Percentiles rank a stretch among this genome's conserved stretches.
Evolutionary conservation across 371 early-diverging fungal species (phyloP).

Genomic region (Mortierella sp.): DNA sequence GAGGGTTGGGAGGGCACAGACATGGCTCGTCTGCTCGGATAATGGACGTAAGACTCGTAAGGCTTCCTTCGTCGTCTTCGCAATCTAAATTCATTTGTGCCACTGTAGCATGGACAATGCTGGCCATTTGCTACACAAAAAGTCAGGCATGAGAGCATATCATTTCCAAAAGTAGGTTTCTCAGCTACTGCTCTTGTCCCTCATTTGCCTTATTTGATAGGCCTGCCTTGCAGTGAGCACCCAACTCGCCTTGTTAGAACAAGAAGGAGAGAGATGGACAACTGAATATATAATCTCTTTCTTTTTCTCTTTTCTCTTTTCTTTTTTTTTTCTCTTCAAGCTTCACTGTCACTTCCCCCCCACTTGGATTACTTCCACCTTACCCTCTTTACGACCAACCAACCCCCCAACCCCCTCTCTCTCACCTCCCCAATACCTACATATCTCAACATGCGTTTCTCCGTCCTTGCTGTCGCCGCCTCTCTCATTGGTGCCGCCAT

Average conservation of each 20-base stretch:
- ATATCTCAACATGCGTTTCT: constrained; percentile 41
- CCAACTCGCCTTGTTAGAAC: not conserved
- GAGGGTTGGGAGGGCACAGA: too few relatives aligned
- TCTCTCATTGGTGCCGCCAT: constrained; percentile 37
- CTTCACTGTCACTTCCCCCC: constrained; percentile 18
- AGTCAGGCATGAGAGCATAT: constrained; percentile 4
- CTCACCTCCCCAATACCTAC: not conserved
- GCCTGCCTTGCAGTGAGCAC: not conserved
- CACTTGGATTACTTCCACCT: constrained; percentile 30
- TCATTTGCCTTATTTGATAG: not conserved
- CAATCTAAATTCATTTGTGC: not conserved
- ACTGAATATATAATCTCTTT: not conserved
- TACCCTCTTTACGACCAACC: not conserved
- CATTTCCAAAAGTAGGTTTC: constrained; percentile 10
- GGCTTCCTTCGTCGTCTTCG: too few relatives aligned
- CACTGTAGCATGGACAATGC: not conserved
- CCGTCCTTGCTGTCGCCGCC: constrained; percentile 27
- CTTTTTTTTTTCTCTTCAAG: not conserved
- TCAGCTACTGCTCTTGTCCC: not conserved
- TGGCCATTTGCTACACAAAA: not conserved
- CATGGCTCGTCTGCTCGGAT: too few relatives aligned
- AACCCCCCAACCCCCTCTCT: not conserved
- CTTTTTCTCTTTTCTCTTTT: not conserved
- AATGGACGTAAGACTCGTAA: too few relatives aligned
- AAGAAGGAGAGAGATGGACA: not conserved